Evolutionary conservation across 2,329 filamentous ascomycete species (phyloP).

Genomic region (Zymoseptoria tritici): DNA sequence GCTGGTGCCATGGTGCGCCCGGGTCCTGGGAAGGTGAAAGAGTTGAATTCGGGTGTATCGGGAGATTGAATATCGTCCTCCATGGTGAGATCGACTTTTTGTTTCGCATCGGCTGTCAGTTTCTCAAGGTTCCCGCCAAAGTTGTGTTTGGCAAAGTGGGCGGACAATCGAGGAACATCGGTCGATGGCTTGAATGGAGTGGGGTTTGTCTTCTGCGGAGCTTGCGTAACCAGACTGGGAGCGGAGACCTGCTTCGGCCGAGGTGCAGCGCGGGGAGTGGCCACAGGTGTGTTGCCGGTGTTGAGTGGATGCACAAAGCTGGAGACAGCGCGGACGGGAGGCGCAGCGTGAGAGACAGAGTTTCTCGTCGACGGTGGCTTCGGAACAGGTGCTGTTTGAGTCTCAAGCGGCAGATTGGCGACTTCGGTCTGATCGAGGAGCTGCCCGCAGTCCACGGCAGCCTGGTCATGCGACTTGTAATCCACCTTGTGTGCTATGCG

Average conservation of each 20-base stretch:
- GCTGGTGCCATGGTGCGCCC: slow-evolving; percentile 9
- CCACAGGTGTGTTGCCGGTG: slow-evolving; percentile 8
- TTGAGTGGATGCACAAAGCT: slow-evolving; percentile 27
- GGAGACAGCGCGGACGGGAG: slow-evolving; percentile 1
- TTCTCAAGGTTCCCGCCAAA: slow-evolving; percentile 33
- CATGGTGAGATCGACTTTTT: slow-evolving; percentile 27
- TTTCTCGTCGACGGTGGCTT: slow-evolving; percentile 10
- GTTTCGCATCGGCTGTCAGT: slow-evolving; percentile 24
- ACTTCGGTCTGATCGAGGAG: slow-evolving; percentile 63
- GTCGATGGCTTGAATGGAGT: slow-evolving; percentile 32
- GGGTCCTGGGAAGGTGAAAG: slow-evolving; percentile 5
- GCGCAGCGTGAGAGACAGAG: not conserved
- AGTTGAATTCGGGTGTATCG: slow-evolving; percentile 15
- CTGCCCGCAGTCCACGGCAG: slow-evolving; percentile 79
- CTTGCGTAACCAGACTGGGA: not conserved
- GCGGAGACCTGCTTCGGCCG: slow-evolving; percentile 11
- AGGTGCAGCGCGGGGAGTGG: slow-evolving; percentile 10
- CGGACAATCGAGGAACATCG: slow-evolving; percentile 37
- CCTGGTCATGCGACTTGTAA: slow-evolving; percentile 93
- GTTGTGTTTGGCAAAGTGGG: slow-evolving; percentile 34
- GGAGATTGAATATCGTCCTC: slow-evolving; percentile 26
- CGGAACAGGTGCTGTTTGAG: slow-evolving; percentile 14
- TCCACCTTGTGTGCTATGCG: slow-evolving; percentile 89
- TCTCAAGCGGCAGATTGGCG: slow-evolving; percentile 24
- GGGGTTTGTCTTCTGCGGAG: slow-evolving; percentile 2